These are phyloP conservation scores for Cymodocea nodosa DNA, from an alignment of 116 monocot genomes.

Conservation along the genomic window DNA sequence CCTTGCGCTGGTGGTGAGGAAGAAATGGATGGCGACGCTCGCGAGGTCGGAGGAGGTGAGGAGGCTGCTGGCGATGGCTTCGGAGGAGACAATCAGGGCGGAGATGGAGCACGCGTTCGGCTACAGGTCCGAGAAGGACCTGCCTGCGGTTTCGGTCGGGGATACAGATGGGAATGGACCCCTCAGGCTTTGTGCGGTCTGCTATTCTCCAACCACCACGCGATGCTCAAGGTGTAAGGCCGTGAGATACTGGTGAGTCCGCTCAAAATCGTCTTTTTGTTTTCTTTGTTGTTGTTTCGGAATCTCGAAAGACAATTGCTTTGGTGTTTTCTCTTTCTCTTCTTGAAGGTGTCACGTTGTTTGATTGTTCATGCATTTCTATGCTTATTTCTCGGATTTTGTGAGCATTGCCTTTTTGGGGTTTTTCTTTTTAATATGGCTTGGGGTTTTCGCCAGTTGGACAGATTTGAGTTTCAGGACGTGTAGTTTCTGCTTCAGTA, in stretches of 20 bases:
- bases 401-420: neutral
- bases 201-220: slow-evolving; percentile 42
- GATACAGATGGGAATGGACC: neutral
- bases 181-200: slow-evolving; percentile 37
- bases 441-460: neutral
- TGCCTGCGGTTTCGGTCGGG: neutral
- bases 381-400: neutral
- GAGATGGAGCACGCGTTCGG: slow-evolving; percentile 36
- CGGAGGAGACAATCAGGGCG: slow-evolving; percentile 54
- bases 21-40: slow-evolving; percentile 43
- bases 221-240: slow-evolving; percentile 72
- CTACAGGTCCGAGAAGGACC: neutral
- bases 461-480: too few species aligned
- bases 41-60: slow-evolving; percentile 51
- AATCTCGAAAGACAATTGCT: neutral
- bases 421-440: neutral
- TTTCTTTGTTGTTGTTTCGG: neutral
- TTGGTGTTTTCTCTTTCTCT: neutral
- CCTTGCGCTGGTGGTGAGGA: slow-evolving; percentile 20
- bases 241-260: slow-evolving; percentile 77
- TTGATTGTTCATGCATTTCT: neutral
- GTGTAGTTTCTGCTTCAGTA: too few species aligned
- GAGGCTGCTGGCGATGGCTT: slow-evolving; percentile 45
- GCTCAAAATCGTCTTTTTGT: neutral
- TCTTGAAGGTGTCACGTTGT: neutral